phyloP scores from a whole-genome alignment of 208 protist species.

The Leishmania braziliensis region DNA sequence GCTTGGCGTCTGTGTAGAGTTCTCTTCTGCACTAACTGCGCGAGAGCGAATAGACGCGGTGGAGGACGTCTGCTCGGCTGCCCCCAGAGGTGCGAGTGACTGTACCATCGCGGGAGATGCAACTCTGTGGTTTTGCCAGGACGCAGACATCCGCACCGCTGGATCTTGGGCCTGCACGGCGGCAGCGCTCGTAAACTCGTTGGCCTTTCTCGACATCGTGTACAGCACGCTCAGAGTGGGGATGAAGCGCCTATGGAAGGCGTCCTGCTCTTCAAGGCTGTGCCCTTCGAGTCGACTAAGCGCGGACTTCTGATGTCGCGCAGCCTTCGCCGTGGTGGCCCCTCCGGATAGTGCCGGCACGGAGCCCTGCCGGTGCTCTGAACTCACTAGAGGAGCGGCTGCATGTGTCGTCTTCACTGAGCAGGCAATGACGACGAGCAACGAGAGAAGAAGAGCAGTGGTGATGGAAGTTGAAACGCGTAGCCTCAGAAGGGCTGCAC shows the following conservation, averaged over 20 bases:
- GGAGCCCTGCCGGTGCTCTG: background rate
- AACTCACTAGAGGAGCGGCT: background rate
- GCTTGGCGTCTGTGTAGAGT: background rate
- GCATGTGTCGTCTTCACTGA: background rate
- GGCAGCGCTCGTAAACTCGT: background rate
- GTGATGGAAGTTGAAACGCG: background rate
- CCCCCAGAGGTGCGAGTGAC: background rate
- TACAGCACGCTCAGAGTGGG: slow-evolving; percentile 12
- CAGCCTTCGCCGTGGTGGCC: background rate
- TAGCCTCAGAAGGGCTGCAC: background rate
- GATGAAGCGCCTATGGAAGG: slow-evolving; percentile 2
- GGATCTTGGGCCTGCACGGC: background rate
- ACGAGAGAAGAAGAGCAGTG: slow-evolving; percentile 5
- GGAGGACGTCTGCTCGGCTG: background rate
- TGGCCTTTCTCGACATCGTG: background rate
- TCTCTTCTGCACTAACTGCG: background rate
- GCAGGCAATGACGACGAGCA: slow-evolving; percentile 1
- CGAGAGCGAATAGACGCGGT: slow-evolving; percentile 5
- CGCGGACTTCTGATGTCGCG: slow-evolving; percentile 5
- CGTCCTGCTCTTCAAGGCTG: slow-evolving; percentile 7
- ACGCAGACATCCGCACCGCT: background rate
- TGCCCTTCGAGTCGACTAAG: slow-evolving; percentile 7
- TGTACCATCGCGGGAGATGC: background rate
- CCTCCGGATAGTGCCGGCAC: background rate
- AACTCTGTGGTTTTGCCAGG: background rate